A percentile compares a stretch with the other conserved stretches of the same genome.
These are phyloP conservation scores for Xylaria castorea DNA, from an alignment of 495 filamentous ascomycete species.

Conservation along the genomic window DNA sequence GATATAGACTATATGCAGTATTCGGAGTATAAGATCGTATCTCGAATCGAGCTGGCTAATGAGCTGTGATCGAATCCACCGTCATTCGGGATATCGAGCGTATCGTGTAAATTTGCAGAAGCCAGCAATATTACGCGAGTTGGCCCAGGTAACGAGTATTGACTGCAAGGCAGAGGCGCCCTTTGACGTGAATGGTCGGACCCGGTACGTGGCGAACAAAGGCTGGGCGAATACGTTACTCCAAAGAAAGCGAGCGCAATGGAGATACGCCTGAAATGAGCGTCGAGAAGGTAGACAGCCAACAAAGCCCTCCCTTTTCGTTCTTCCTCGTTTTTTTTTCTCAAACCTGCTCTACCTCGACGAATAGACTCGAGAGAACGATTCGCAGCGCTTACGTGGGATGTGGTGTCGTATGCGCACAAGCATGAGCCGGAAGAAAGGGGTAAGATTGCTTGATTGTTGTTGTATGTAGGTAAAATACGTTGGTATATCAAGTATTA, in stretches of 20 bases:
- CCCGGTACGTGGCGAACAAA: conserved; percentile 39
- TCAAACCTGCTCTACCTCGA: neutral
- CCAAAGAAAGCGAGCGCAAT: conserved; percentile 45
- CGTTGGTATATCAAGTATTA: conserved; percentile 40
- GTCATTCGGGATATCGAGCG: conserved; percentile 28
- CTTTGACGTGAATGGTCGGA: conserved; percentile 35
- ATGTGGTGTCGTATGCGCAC: conserved; percentile 18
- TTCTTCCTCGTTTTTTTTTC: conserved; percentile 14
- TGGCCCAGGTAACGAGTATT: conserved; percentile 27
- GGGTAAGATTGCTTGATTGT: neutral
- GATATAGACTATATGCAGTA: conserved; percentile 40
- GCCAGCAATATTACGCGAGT: conserved; percentile 33
- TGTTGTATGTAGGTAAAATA: conserved; percentile 23
- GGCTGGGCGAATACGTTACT: conserved; percentile 39
- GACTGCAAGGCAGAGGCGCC: conserved; percentile 20
- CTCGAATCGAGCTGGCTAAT: conserved; percentile 32
- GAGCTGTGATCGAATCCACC: conserved; percentile 34
- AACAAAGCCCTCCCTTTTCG: conserved; percentile 34
- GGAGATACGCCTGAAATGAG: conserved; percentile 43
- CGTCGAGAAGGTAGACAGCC: conserved; percentile 37
- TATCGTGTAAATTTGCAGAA: conserved; percentile 30
- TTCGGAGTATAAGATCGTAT: conserved; percentile 25
- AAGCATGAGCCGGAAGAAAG: conserved; percentile 18
- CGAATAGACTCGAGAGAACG: conserved; percentile 13
- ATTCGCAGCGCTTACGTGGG: conserved; percentile 24